Evolutionary conservation across 2,329 filamentous ascomycete species (phyloP).

Genomic region (Apiospora koreana): DNA sequence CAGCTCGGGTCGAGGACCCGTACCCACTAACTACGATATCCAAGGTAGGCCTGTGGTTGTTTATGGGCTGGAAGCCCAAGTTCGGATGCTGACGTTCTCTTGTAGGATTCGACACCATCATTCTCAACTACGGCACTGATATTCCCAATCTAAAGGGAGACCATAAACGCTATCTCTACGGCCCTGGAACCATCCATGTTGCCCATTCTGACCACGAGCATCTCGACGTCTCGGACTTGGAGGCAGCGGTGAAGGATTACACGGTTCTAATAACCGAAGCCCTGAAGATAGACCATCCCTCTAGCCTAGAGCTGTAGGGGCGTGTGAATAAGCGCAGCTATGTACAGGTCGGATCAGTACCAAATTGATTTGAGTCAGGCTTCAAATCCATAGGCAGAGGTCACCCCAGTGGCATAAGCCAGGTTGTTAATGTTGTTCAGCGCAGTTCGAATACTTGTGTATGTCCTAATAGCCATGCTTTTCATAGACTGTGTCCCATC

Average conservation of each 20-base stretch:
- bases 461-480: too few species aligned
- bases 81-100: too few species aligned
- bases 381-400: too few species aligned
- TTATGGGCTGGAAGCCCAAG: too few species aligned
- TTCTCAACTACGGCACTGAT: constrained; percentile 89
- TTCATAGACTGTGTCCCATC: too few species aligned
- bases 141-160: constrained; percentile 71
- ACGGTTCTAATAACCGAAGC: constrained; percentile 63
- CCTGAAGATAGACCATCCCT: constrained; percentile 25
- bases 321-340: too few species aligned
- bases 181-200: constrained; percentile 72
- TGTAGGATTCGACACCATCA: constrained; percentile 70
- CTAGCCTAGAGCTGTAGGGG: too few species aligned
- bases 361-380: too few species aligned
- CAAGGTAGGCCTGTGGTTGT: background rate
- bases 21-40: constrained; percentile 11
- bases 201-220: constrained; percentile 82
- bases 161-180: constrained; percentile 66
- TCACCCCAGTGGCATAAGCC: too few species aligned
- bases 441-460: too few species aligned
- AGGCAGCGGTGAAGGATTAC: constrained; percentile 76
- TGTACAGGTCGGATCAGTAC: too few species aligned
- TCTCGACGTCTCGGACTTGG: constrained; percentile 70
- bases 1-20: background rate
- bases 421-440: too few species aligned